Base-by-base conservation (phyloP, 2,329 filamentous ascomycete species). In the Arthroderma sp. region DNA sequence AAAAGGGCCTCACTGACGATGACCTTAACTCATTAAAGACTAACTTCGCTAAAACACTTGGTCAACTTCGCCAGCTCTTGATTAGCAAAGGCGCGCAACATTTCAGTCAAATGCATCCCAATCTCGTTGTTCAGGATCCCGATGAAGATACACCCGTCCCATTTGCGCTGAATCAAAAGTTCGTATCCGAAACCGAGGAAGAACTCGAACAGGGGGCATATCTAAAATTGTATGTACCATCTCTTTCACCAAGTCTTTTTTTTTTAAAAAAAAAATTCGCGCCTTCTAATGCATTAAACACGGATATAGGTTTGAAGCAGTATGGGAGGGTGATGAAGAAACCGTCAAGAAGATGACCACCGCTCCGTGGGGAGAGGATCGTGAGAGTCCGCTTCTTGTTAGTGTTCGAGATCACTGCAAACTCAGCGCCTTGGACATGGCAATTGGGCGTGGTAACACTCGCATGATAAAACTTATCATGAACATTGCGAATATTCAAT, bases 401-500 rank as follows among this genome's bases (percentile, higher is more conserved):
- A 73, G 80, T 0, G 72, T 80, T 1, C 52, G 49, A 1, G 82
- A 86, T 54, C 48, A 54, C 1, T 53, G 59, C 3, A 49, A 54
- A 1, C 71, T 79, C 48, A 75, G 65, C 7, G 79, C 82, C 0
- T 86, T 89, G 55, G 76, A 75, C 0, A 65, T 91, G 41, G 80
- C 83, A 0, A 73, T 84, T 39, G 57, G 82, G 4, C 74, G 74
- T 28, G 80, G 81, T 0, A 80, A 89, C 52, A 60, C 72, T 38
- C 70, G 77, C 1, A 65, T 80, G 8, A 83, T 84, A 1, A 72
- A 68, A 47, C 72, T 71, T 1, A 75, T 91, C 27, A 66, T 91
- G 5, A 78, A 83, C 47, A 86, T 91, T 50, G 71, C 75, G 0
- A 70, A 77, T 38, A 77, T 75, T 2, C 85, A 91, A 54, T 86